phyloP scores from a whole-genome alignment of 257 asterid species.

The Ehretia macrophylla region DNA sequence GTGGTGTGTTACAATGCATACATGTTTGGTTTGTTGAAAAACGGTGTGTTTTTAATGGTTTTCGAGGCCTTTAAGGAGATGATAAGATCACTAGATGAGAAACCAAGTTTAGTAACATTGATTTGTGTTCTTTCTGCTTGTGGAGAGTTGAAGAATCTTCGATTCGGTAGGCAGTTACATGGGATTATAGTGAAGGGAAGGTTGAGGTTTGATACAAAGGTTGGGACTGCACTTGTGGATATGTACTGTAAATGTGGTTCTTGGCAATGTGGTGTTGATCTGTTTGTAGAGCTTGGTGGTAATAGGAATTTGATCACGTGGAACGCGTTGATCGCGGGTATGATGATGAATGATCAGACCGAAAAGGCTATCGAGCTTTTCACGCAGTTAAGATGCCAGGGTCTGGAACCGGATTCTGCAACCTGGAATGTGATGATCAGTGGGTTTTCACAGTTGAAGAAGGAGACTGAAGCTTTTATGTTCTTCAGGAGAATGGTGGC shows the following conservation, averaged over 20 bases:
- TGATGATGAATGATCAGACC: slow-evolving; percentile 58
- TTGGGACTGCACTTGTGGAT: slow-evolving; percentile 72
- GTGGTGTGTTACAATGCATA: slow-evolving; percentile 76
- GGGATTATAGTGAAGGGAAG: slow-evolving; percentile 40
- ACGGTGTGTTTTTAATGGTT: slow-evolving; percentile 41
- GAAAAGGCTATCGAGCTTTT: slow-evolving; percentile 60
- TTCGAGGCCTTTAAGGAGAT: slow-evolving; percentile 58
- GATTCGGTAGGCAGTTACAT: slow-evolving; percentile 75
- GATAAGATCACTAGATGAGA: slow-evolving; percentile 36
- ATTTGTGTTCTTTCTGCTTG: slow-evolving; percentile 65
- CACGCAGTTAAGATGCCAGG: slow-evolving; percentile 36
- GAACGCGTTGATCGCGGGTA: slow-evolving; percentile 83
- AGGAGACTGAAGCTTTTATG: slow-evolving; percentile 47
- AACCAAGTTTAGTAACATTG: slow-evolving; percentile 50
- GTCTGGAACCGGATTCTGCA: slow-evolving; percentile 52
- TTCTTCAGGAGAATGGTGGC: slow-evolving; percentile 69
- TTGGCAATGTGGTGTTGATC: slow-evolving; percentile 52
- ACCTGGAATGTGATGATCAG: slow-evolving; percentile 90
- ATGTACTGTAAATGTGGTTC: slow-evolving; percentile 81
- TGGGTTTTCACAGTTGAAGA: slow-evolving; percentile 59
- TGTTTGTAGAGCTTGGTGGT: slow-evolving; percentile 57
- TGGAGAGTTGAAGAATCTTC: slow-evolving; percentile 44
- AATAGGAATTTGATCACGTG: slow-evolving; percentile 56
- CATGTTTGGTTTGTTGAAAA: slow-evolving; percentile 64
- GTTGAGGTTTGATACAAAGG: slow-evolving; percentile 36